phyloP scores from a whole-genome alignment of 2,329 filamentous ascomycete genomes.

The Talaromyces sp. region DNA sequence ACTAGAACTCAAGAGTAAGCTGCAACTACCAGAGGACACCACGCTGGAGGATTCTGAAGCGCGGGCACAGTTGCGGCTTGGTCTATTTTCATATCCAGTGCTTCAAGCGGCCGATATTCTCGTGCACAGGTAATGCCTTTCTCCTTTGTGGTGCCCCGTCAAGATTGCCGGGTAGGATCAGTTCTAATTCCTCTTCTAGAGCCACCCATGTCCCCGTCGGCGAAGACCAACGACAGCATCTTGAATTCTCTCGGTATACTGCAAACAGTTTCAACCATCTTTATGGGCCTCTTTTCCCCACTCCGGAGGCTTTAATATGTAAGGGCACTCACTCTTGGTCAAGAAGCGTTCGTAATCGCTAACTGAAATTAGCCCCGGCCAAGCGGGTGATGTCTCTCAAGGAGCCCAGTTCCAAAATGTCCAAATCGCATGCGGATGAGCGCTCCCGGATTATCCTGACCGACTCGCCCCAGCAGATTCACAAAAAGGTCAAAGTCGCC shows the following conservation, averaged over 20 bases:
- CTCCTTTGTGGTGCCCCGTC: neutral
- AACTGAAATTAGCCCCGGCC: constrained; percentile 61
- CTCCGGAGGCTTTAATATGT: constrained; percentile 75
- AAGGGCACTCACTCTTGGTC: constrained; percentile 25
- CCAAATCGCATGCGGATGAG: constrained; percentile 75
- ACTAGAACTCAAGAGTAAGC: constrained; percentile 63
- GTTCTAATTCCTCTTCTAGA: constrained; percentile 44
- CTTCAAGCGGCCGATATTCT: constrained; percentile 94
- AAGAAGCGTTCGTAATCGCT: neutral
- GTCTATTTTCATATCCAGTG: constrained; percentile 93
- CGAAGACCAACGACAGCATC: constrained; percentile 91
- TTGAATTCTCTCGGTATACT: constrained; percentile 88
- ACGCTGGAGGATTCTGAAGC: constrained; percentile 59
- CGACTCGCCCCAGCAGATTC: constrained; percentile 66
- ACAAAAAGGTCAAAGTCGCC: constrained; percentile 69
- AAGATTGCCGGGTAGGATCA: neutral
- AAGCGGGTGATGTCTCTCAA: constrained; percentile 89
- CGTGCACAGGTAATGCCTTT: constrained; percentile 66
- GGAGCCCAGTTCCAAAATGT: constrained; percentile 84
- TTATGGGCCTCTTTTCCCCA: constrained; percentile 65
- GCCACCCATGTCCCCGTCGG: constrained; percentile 95
- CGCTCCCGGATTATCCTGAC: constrained; percentile 82
- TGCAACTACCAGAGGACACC: constrained; percentile 64
- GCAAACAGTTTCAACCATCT: constrained; percentile 83
- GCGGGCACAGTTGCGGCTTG: constrained; percentile 73